phyloP scores from a whole-genome alignment of 2,329 filamentous ascomycete genomes.

The Sclerotinia nivalis region DNA sequence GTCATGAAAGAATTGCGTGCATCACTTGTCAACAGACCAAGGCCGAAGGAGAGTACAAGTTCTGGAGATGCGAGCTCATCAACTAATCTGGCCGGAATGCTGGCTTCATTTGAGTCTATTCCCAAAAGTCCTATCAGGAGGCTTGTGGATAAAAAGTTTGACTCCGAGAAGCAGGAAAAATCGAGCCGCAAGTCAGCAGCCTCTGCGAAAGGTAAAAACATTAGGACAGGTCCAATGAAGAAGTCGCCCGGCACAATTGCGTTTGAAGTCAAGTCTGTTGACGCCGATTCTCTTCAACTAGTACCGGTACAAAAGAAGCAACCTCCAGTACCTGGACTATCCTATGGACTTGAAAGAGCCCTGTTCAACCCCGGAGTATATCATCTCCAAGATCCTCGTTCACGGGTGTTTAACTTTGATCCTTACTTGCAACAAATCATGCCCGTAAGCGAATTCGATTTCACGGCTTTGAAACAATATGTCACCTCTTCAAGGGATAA shows the following conservation, averaged over 20 bases:
- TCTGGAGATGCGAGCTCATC: not conserved
- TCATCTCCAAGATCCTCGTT: conserved; percentile 82
- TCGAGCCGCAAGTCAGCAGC: not conserved
- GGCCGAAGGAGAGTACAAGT: not conserved
- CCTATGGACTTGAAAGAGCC: conserved; percentile 52
- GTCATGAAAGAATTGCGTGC: conserved; percentile 22
- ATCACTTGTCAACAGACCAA: conserved; percentile 14
- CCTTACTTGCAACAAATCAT: conserved; percentile 92
- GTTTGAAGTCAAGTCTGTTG: conserved; percentile 37
- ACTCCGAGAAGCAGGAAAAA: not conserved
- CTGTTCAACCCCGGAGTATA: conserved; percentile 95
- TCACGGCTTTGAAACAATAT: conserved; percentile 80
- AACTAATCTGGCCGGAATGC: conserved; percentile 11
- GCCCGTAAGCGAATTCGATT: conserved; percentile 91
- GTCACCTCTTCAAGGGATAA: conserved; percentile 87
- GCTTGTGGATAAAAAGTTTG: not conserved
- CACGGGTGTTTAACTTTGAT: conserved; percentile 93
- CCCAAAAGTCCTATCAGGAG: conserved; percentile 1
- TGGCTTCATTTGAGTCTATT: conserved; percentile 19
- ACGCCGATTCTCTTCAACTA: conserved; percentile 35
- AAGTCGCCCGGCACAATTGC: conserved; percentile 11
- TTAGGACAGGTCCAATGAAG: conserved; percentile 17
- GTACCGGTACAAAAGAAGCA: conserved; percentile 35
- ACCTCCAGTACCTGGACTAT: conserved; percentile 39
- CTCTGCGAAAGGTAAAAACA: not conserved